These are phyloP conservation scores for Volvox africanus DNA, from an alignment of 139 green algal genomes.

Conservation along the genomic window DNA sequence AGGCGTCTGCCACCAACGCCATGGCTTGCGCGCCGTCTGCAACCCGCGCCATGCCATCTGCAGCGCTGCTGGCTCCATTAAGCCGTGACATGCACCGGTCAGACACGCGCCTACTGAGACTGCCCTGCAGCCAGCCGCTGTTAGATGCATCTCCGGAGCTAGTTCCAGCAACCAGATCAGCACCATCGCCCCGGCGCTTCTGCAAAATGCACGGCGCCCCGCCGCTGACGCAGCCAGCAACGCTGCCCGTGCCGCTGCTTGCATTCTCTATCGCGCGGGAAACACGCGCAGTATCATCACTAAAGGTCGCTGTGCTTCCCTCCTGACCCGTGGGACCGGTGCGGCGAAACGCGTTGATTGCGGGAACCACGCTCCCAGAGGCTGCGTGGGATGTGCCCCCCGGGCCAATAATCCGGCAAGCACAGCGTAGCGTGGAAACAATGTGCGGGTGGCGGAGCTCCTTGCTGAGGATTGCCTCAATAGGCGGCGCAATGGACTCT, in stretches of 20 bases:
- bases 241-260: background rate
- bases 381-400: background rate
- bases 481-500: slow-evolving; percentile 14
- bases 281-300: slow-evolving; percentile 16
- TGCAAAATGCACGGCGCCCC: background rate
- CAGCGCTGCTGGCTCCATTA: background rate
- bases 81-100: background rate
- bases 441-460: slow-evolving; percentile 63
- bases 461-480: slow-evolving; percentile 52
- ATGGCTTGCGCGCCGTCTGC: background rate
- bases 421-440: slow-evolving; percentile 55
- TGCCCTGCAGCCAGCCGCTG: slow-evolving; percentile 4
- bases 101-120: background rate
- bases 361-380: background rate
- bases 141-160: background rate
- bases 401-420: slow-evolving; percentile 25
- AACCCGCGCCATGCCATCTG: background rate
- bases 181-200: background rate
- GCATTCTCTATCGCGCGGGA: background rate
- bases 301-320: background rate
- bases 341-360: background rate
- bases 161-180: background rate
- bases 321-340: background rate
- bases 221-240: background rate
- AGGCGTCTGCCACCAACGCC: too few relatives aligned